Percentiles rank a stretch among this genome's conserved stretches.
Evolutionary conservation across 1,284 basidiomycete genomes (phyloP).

Genomic region (Irpex sp.): DNA sequence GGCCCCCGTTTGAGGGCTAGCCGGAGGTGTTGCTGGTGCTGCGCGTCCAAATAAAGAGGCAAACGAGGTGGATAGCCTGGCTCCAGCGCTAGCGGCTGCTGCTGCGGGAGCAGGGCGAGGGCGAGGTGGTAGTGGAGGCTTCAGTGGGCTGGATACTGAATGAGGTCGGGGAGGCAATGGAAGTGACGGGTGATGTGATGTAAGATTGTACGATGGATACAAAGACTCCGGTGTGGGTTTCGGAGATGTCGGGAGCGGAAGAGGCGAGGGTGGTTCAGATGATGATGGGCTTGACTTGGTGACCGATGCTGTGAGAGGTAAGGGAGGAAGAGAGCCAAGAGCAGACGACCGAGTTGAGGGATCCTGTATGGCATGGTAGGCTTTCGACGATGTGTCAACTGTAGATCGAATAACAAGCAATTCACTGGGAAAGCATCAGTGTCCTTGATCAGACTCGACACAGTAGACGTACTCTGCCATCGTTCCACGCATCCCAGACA

Average conservation of each 20-base stretch:
- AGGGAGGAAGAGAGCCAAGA: constrained; percentile 43
- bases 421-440: constrained; percentile 34
- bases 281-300: constrained; percentile 20
- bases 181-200: constrained; percentile 46
- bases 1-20: constrained; percentile 21
- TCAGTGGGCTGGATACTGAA: constrained; percentile 22
- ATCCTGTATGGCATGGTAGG: constrained; percentile 54
- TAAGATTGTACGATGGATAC: constrained; percentile 53
- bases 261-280: constrained; percentile 1
- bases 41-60: constrained; percentile 58
- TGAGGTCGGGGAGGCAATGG: constrained; percentile 60
- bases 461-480: constrained; percentile 44
- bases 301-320: constrained; percentile 1
- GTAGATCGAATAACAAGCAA: constrained; percentile 61
- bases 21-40: constrained; percentile 30
- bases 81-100: constrained; percentile 15
- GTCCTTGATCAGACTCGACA: neutral
- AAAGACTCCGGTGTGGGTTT: constrained; percentile 14
- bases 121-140: constrained; percentile 60
- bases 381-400: constrained; percentile 54
- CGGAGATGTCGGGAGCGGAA: constrained; percentile 17
- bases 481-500: constrained; percentile 76
- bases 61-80: constrained; percentile 58
- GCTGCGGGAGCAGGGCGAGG: constrained; percentile 29
- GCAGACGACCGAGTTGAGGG: constrained; percentile 45